A percentile compares a stretch with the other conserved stretches of the same genome.
These are phyloP conservation scores for Westerdykella sp. DNA, from an alignment of 2,329 filamentous ascomycete species.

Conservation along the genomic window DNA sequence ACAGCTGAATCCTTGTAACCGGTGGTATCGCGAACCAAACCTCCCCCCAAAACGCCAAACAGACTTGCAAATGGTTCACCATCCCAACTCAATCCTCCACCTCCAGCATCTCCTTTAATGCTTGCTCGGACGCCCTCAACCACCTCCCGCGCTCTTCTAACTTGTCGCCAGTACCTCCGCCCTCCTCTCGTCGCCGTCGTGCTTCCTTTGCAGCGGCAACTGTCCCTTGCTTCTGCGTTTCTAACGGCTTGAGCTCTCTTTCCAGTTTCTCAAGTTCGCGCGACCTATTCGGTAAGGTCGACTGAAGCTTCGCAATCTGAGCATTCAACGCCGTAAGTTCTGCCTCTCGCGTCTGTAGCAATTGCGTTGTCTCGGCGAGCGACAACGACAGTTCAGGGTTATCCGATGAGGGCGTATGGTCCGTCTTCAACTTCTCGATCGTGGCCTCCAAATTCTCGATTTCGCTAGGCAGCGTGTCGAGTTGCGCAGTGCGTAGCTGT, in stretches of 20 bases:
- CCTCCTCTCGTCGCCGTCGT: slow-evolving; percentile 57
- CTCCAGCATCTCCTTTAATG: slow-evolving; percentile 57
- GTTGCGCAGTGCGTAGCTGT: slow-evolving; percentile 46
- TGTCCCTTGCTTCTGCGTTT: slow-evolving; percentile 59
- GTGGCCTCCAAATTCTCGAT: slow-evolving; percentile 48
- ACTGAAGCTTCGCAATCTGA: slow-evolving; percentile 48
- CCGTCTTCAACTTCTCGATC: slow-evolving; percentile 42
- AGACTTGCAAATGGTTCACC: no score
- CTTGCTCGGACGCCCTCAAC: slow-evolving; percentile 63
- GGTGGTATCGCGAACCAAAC: neutral
- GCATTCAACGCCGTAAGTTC: slow-evolving; percentile 39
- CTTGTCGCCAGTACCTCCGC: slow-evolving; percentile 63
- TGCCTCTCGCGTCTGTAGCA: slow-evolving; percentile 38
- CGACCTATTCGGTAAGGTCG: slow-evolving; percentile 58
- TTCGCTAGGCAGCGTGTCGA: slow-evolving; percentile 47
- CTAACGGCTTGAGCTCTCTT: slow-evolving; percentile 62
- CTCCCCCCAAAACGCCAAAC: neutral
- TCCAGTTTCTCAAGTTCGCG: slow-evolving; percentile 62
- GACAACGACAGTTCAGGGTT: slow-evolving; percentile 41
- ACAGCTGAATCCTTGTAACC: no score
- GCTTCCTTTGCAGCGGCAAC: slow-evolving; percentile 66
- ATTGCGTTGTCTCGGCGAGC: slow-evolving; percentile 38
- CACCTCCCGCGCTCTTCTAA: slow-evolving; percentile 70
- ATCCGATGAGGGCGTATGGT: slow-evolving; percentile 29
- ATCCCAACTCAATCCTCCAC: slow-evolving; percentile 34